Evolutionary conservation across 2,329 filamentous ascomycete species (phyloP).

Genomic region (Xylaria sp.): DNA sequence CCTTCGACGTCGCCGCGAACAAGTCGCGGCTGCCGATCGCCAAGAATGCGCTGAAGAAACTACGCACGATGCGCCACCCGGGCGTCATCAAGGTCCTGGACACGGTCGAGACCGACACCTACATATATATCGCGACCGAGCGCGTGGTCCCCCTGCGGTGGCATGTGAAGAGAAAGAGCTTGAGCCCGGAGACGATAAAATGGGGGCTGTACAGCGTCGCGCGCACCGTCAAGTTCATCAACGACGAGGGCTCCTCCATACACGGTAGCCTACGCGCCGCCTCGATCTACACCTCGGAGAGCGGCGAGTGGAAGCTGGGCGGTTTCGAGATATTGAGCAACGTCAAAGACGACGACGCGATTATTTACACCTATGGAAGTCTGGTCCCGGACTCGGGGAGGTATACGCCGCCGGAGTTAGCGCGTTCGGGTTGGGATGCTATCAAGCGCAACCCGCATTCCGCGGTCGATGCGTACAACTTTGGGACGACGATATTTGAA

Average conservation of each 20-base stretch:
- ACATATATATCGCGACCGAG: slow-evolving; percentile 96
- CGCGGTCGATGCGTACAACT: slow-evolving; percentile 85
- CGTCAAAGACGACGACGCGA: slow-evolving; percentile 91
- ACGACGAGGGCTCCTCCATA: slow-evolving; percentile 87
- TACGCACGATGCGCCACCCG: slow-evolving; percentile 89
- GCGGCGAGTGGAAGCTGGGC: slow-evolving; percentile 95
- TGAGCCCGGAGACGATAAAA: slow-evolving; percentile 91
- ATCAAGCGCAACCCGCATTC: slow-evolving; percentile 82
- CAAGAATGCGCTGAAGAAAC: slow-evolving; percentile 90
- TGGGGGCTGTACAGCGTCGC: slow-evolving; percentile 91
- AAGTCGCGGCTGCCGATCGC: slow-evolving; percentile 82
- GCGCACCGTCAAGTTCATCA: slow-evolving; percentile 93
- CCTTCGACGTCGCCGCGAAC: slow-evolving; percentile 85
- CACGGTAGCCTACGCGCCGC: slow-evolving; percentile 85
- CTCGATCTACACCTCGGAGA: slow-evolving; percentile 91
- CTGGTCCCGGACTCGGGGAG: slow-evolving; percentile 81
- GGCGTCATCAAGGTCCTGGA: slow-evolving; percentile 94
- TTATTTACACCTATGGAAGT: slow-evolving; percentile 91
- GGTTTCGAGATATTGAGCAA: slow-evolving; percentile 94
- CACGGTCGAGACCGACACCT: slow-evolving; percentile 93
- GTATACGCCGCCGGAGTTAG: slow-evolving; percentile 86
- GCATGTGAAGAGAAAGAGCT: slow-evolving; percentile 85
- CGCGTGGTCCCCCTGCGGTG: slow-evolving; percentile 83
- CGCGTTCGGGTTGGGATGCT: slow-evolving; percentile 84
- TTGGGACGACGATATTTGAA: slow-evolving; percentile 83